Base-by-base conservation (phyloP, 768 basidiomycete genomes). In the Suillus weaverae region DNA sequence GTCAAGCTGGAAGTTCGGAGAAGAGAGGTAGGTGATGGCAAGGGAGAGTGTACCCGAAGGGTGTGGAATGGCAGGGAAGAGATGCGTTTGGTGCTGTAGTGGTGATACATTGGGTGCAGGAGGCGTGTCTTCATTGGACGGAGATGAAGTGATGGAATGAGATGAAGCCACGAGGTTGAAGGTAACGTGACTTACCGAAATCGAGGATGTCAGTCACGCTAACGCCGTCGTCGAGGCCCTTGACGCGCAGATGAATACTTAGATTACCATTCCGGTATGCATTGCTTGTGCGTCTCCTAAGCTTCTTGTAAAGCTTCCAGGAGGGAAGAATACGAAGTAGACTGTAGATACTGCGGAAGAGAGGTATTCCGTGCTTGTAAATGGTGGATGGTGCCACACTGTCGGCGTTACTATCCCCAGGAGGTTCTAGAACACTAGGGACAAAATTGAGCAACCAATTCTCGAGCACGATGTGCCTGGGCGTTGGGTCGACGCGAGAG, bases 311-410 rank as follows among this genome's bases (percentile, higher is more conserved):
- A 60, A 89, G 83, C 73, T 85, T 89, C 91, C 91, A 94, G 0
- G 89, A 81, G 20, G 92, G 92, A 4, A 93, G 82, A 32, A 92
- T 81, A 61, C 91, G 84, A 54, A 94, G 81, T 50, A 94, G 76
- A 61, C 86, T 88, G 80, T 80, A 94, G 7, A 91, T 72, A 71
- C 90, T 91, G 59, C 92, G 84, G 79, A 94, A 94, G 22, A 93
- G 83, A 38, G 90, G 84, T 70, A 94, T 94, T 41, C 89, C 87
- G 69, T 93, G 88, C 76, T 94, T 94, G 83, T 94, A 94, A 62
- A 92, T 88, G 14, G 89, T 90, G 0, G 92, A 83, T 41, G 89
- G 85, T 16, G 87, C 85, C 44, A 89, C 81, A 64, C 89, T 88
- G 57, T 75, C 69, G 51, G 65, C 68, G 62, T 73, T 73, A 53